phyloP scores from a whole-genome alignment of 768 basidiomycete genomes.

The Punctularia strigosozonata region DNA sequence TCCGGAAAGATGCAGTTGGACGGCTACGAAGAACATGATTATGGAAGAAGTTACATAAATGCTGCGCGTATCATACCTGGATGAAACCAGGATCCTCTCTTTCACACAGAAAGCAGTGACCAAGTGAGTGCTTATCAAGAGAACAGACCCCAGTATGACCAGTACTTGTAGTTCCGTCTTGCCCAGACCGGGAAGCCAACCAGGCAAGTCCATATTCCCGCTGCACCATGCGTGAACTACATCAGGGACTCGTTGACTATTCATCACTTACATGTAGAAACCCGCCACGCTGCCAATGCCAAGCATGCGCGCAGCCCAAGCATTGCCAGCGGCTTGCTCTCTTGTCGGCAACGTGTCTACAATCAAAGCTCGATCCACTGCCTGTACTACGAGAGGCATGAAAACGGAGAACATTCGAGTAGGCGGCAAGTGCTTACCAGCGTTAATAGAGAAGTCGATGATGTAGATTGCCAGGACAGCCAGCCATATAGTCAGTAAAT shows the following conservation, averaged over 20 bases:
- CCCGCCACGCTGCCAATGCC: conserved; percentile 79
- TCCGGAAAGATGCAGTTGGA: too few species aligned
- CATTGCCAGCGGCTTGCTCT: conserved; percentile 77
- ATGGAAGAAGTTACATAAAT: neutral
- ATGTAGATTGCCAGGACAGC: conserved; percentile 63
- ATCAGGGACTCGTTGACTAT: neutral
- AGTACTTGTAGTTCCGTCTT: conserved; percentile 73
- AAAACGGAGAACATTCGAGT: neutral
- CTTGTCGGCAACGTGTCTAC: conserved; percentile 73
- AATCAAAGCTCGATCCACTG: conserved; percentile 81
- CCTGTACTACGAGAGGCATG: conserved; percentile 51
- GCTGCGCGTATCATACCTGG: conserved; percentile 16
- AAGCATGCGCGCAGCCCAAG: conserved; percentile 93
- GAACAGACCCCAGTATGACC: conserved; percentile 56
- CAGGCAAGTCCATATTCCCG: conserved; percentile 70
- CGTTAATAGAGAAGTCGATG: conserved; percentile 57
- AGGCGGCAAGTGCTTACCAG: conserved; percentile 20
- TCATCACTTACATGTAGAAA: conserved; percentile 58
- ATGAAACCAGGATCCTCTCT: conserved; percentile 58
- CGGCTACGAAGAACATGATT: too few species aligned
- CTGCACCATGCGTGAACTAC: conserved; percentile 25
- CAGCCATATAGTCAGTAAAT: conserved; percentile 58
- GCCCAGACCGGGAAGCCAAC: conserved; percentile 63
- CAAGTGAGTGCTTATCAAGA: conserved; percentile 56
- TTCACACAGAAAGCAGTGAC: conserved; percentile 50